A percentile compares a stretch with the other conserved stretches of the same genome.
Conservation (phyloP, 768 basidiomycete genomes). For the Flagelloscypha sp. region DNA sequence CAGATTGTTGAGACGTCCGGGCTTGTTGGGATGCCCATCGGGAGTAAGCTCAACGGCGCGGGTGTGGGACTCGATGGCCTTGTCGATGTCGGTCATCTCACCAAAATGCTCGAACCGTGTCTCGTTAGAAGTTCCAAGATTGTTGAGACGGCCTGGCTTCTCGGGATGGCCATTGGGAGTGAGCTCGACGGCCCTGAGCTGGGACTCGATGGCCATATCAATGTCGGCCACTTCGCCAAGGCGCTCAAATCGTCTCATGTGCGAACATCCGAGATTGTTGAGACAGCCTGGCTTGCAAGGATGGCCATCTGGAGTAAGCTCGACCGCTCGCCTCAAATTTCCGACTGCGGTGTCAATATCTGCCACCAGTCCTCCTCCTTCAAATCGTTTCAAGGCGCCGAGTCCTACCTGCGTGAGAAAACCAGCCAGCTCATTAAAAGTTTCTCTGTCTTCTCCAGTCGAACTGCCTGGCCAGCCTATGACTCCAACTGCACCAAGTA, state of each 20-base stretch:
- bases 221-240: conserved; percentile 8
- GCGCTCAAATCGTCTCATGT: conserved; percentile 4
- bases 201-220: conserved; percentile 4
- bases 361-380: too few relatives aligned
- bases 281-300: conserved; percentile 5
- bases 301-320: conserved; percentile 6
- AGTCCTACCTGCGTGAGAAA: too few relatives aligned
- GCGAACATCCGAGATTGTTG: conserved; percentile 5
- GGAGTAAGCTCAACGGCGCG: conserved; percentile 2
- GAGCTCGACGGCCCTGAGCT: conserved; percentile 4
- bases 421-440: too few relatives aligned
- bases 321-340: conserved; percentile 12
- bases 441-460: too few relatives aligned
- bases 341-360: conserved; percentile 18
- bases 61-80: conserved; percentile 1
- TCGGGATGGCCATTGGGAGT: conserved; percentile 4
- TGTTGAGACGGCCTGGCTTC: not conserved
- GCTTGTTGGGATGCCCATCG: not conserved
- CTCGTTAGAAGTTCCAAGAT: conserved; percentile 3
- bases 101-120: conserved; percentile 5
- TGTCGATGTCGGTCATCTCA: conserved; percentile 7
- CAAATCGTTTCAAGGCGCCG: too few relatives aligned
- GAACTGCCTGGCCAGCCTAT: too few relatives aligned
- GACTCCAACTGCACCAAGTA: too few relatives aligned
- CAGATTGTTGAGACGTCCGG: not conserved